A percentile compares a stretch with the other conserved stretches of the same genome.
Conservation (phyloP, 345 rosid genomes). For the Melaleuca alternifolia region DNA sequence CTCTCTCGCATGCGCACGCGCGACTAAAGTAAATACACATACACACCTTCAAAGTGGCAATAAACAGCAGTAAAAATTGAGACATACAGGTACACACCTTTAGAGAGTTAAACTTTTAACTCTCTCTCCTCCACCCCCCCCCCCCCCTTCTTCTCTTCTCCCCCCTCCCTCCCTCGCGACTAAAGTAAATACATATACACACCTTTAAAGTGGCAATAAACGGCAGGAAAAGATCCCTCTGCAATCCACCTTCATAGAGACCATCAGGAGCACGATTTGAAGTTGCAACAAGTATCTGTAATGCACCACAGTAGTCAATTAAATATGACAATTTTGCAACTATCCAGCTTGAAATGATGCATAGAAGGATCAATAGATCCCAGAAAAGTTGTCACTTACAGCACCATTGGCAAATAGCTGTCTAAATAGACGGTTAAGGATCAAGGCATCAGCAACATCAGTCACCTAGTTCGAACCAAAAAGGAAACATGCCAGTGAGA, state of each 20-base stretch:
- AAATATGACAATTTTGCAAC: conserved; percentile 2
- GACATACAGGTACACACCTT: no score
- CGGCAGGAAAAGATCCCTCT: conserved; percentile 94
- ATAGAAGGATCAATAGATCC: not conserved
- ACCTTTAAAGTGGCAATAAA: conserved; percentile 87
- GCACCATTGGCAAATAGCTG: conserved; percentile 80
- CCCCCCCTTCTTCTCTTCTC: no score
- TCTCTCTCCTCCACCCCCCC: no score
- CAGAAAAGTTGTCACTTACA: conserved; percentile 36
- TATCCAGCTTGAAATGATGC: not conserved
- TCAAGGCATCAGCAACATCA: conserved; percentile 98
- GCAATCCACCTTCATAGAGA: conserved; percentile 96
- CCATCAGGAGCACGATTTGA: conserved; percentile 98
- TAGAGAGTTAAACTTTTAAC: no score
- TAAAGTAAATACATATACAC: not conserved
- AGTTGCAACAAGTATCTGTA: conserved; percentile 86
- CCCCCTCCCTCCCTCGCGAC: not conserved
- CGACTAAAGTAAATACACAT: no score
- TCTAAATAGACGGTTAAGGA: conserved; percentile 73
- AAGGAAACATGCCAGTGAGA: not conserved
- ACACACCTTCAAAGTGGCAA: no score
- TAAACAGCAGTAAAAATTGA: no score
- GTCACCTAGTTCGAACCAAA: conserved; percentile 46
- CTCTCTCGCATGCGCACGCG: no score
- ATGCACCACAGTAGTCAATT: conserved; percentile 25